Conservation (phyloP, 1,284 basidiomycete species). For the Boletellus deceptivus region DNA sequence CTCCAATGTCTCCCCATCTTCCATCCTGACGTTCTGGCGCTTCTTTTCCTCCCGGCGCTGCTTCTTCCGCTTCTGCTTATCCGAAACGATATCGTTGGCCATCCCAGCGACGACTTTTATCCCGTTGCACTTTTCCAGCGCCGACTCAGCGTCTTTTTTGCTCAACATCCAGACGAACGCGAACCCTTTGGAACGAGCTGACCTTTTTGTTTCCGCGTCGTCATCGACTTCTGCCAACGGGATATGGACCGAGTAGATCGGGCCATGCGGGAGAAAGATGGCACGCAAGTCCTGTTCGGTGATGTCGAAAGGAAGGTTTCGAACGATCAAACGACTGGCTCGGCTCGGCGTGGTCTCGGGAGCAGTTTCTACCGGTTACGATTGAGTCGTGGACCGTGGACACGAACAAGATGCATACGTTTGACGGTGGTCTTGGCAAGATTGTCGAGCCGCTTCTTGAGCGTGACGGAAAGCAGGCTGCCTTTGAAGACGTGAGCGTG, state of each 20-base stretch:
- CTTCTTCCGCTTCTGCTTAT: conserved; percentile 79
- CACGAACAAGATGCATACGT: conserved; percentile 10
- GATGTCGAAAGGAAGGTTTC: conserved; percentile 85
- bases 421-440: conserved; percentile 51
- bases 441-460: conserved; percentile 85
- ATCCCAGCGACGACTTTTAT: conserved; percentile 67
- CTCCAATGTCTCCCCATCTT: conserved; percentile 35
- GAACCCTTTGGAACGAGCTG: conserved; percentile 72
- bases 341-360: conserved; percentile 42
- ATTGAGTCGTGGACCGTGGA: conserved; percentile 8
- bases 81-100: conserved; percentile 60
- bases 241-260: conserved; percentile 84
- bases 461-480: conserved; percentile 77
- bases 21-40: conserved; percentile 34
- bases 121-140: conserved; percentile 84
- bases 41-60: conserved; percentile 59
- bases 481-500: conserved; percentile 96
- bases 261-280: conserved; percentile 86
- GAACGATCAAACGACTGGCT: conserved; percentile 84
- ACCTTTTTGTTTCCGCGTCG: conserved; percentile 31
- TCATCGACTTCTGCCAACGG: conserved; percentile 44
- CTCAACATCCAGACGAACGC: conserved; percentile 96
- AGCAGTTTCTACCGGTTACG: conserved; percentile 25
- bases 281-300: conserved; percentile 86
- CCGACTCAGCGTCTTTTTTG: conserved; percentile 82